Evolutionary conservation across 495 filamentous ascomycete species (phyloP), one percentile per base, ranked within the genome.

Genomic region (Trichocladium uniseriatum): DNA sequence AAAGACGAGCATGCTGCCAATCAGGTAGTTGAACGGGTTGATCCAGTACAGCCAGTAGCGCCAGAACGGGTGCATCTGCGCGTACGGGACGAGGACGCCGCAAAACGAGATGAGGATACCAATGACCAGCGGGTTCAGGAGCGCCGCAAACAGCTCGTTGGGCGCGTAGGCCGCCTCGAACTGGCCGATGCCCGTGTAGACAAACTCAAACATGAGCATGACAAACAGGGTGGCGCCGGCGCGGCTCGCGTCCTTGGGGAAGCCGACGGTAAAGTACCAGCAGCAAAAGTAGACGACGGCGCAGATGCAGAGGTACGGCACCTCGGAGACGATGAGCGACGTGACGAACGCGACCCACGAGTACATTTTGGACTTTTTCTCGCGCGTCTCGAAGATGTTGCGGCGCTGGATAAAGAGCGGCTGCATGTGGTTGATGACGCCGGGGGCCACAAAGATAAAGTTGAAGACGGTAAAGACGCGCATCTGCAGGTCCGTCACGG

Each of bases 391-490:
- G 58, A 83, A 92, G 13, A 92, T 72, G 21, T 79, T 75, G n/a
- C 86, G 74, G 31, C 80, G 70, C 48, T 74, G 62, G 49, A 87
- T 70, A 56, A 84, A 89, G 18, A 80, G 77, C 0, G 86, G 85
- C 68, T 87, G 83, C 22, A 87, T 74, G 55, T 78, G 73, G 43
- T 68, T 62, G 44, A 76, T 71, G 11, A 75, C 55, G 10, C 71
- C 70, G 10, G 73, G 70, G 2, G 66, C 59, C 42, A 76, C 71
- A 14, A 69, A 67, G 47, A 71, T 61, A 9, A 86, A 68, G 74
- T 87, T 77, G 63, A 90, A 89, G 42, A 89, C 73, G 51, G 74
- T 70, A 65, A 88, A 87, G 60, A 89, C 75, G 52, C 81, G 76
- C 55, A 86, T 83, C 58, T 87, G 84, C 39, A 88, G 73, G 20